These are phyloP conservation scores for Apiotrichum montevideense DNA, from an alignment of 1,284 basidiomycete species.

Conservation along the genomic window DNA sequence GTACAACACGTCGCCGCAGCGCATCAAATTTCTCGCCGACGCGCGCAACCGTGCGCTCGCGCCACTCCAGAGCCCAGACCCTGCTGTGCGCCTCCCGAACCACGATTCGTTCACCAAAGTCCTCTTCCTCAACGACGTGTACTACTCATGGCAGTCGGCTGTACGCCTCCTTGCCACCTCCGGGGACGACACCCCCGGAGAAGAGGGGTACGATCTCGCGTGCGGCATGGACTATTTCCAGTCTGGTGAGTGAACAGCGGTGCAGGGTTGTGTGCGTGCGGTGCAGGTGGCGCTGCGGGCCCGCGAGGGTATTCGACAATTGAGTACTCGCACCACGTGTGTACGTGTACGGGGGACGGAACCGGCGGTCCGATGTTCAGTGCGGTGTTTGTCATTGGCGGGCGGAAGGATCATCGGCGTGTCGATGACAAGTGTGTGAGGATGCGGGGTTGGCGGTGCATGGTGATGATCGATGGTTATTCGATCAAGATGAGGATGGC, in stretches of 20 bases:
- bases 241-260: conserved; percentile 34
- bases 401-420: too few species aligned
- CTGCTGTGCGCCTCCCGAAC: conserved; percentile 31
- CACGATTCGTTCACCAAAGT: conserved; percentile 49
- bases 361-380: too few species aligned
- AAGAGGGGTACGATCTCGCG: conserved; percentile 51
- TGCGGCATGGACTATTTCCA: conserved; percentile 54
- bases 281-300: too few species aligned
- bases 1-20: conserved; percentile 45
- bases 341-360: too few species aligned
- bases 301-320: too few species aligned
- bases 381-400: too few species aligned
- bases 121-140: conserved; percentile 54
- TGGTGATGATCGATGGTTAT: too few species aligned
- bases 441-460: too few species aligned
- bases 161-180: conserved; percentile 52
- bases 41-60: conserved; percentile 52
- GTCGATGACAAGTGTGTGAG: too few species aligned
- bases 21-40: conserved; percentile 50
- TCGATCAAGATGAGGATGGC: too few species aligned
- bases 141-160: conserved; percentile 50
- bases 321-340: too few species aligned
- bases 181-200: conserved; percentile 12
- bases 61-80: conserved; percentile 37
- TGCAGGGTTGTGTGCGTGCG: too few species aligned